These are phyloP conservation scores for Elongisporangium undulatum DNA, from an alignment of 352 stramenopile species.

Conservation along the genomic window DNA sequence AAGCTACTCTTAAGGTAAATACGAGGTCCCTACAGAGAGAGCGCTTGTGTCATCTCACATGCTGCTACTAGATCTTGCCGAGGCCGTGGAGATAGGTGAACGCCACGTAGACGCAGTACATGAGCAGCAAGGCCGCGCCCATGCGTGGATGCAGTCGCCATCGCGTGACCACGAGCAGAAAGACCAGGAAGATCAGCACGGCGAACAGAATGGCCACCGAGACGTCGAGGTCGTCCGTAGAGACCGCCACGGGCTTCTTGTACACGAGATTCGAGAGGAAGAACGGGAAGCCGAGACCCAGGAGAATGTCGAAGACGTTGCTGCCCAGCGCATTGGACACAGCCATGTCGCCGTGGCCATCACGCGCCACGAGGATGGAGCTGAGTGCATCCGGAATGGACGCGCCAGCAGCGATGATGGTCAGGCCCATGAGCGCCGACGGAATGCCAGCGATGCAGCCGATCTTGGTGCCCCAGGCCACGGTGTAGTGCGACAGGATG, in stretches of 20 bases:
- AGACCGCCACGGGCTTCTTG: conserved; percentile 38
- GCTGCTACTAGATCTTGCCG: conserved; percentile 38
- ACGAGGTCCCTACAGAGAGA: not conserved
- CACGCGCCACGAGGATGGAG: conserved; percentile 75
- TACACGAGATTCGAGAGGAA: conserved; percentile 78
- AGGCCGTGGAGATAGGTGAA: conserved; percentile 56
- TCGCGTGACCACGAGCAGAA: conserved; percentile 37
- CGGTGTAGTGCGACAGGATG: conserved; percentile 66
- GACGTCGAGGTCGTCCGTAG: conserved; percentile 44
- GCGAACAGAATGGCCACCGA: conserved; percentile 66
- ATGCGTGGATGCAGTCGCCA: conserved; percentile 46
- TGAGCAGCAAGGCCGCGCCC: conserved; percentile 31
- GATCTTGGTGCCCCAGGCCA: conserved; percentile 55
- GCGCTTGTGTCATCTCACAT: not conserved
- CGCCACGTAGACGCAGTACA: conserved; percentile 55
- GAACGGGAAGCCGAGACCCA: conserved; percentile 74
- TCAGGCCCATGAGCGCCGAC: conserved; percentile 73
- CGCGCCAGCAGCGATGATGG: conserved; percentile 72
- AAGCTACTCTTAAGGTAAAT: not conserved
- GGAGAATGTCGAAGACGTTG: conserved; percentile 85
- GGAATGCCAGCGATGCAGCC: conserved; percentile 66
- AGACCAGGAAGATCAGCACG: conserved; percentile 51
- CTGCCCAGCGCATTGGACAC: conserved; percentile 82
- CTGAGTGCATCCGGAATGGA: conserved; percentile 79
- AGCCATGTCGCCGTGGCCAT: conserved; percentile 75